A percentile compares a stretch with the other conserved stretches of the same genome.
Conservation (phyloP, 2,329 filamentous ascomycete species). For the Thelonectria rubi region DNA sequence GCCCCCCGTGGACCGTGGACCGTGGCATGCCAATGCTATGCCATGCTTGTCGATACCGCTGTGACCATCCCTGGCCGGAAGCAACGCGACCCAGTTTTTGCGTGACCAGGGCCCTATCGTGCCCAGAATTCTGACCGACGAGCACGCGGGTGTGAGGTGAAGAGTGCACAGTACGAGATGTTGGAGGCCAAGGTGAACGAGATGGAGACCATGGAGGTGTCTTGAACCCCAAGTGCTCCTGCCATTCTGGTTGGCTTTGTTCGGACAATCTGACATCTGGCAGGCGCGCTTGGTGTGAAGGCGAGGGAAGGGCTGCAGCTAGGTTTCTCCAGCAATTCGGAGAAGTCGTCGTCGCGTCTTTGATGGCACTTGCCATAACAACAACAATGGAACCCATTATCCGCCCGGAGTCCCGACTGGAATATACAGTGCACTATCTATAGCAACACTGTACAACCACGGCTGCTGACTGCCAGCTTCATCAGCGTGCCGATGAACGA, state of each 20-base stretch:
- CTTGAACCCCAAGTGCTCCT: neutral
- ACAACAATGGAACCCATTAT: neutral
- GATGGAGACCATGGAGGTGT: neutral
- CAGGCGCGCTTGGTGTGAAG: neutral
- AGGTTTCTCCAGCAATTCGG: neutral
- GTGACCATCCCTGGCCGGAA: slow-evolving; percentile 29
- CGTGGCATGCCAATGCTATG: slow-evolving; percentile 22
- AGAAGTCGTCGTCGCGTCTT: neutral
- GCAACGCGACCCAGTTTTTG: slow-evolving; percentile 33
- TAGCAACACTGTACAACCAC: neutral
- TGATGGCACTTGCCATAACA: neutral
- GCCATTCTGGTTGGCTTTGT: neutral
- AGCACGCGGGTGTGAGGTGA: slow-evolving; percentile 10
- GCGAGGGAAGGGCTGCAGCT: neutral
- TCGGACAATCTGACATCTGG: neutral
- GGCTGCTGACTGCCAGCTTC: too few relatives aligned
- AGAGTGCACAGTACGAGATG: slow-evolving; percentile 9
- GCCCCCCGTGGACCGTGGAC: slow-evolving; percentile 25
- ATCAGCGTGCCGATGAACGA: too few relatives aligned
- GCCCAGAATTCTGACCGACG: slow-evolving; percentile 18
- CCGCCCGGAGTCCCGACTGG: too few relatives aligned
- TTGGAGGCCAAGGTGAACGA: neutral
- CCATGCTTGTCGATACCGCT: slow-evolving; percentile 24
- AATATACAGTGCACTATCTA: too few relatives aligned
- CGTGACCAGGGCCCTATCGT: slow-evolving; percentile 30